phyloP scores from a whole-genome alignment of 768 basidiomycete genomes.

The Kwoniella botswanensis region DNA sequence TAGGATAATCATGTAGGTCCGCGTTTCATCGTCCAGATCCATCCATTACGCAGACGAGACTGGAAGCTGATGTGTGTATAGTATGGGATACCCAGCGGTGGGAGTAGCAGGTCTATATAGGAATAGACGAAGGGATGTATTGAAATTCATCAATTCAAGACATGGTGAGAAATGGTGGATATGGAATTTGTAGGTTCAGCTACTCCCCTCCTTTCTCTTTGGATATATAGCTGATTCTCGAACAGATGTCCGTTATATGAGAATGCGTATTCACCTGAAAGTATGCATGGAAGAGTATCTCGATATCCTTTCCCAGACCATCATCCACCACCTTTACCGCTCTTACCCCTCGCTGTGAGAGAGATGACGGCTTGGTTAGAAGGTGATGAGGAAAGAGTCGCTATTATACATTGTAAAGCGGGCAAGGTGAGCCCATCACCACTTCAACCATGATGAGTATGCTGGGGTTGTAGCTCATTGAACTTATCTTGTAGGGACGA shows the following conservation, averaged over 20 bases:
- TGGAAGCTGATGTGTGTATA: slow-evolving; percentile 6
- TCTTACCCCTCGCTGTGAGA: slow-evolving; percentile 72
- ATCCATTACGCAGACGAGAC: neutral
- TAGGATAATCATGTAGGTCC: slow-evolving; percentile 65
- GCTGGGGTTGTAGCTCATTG: slow-evolving; percentile 1
- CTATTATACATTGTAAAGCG: slow-evolving; percentile 89
- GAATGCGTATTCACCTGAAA: slow-evolving; percentile 73
- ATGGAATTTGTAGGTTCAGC: slow-evolving; percentile 69
- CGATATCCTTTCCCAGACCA: slow-evolving; percentile 90
- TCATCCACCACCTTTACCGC: slow-evolving; percentile 80
- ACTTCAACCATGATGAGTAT: neutral
- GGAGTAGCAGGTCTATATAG: slow-evolving; percentile 81
- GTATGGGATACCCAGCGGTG: slow-evolving; percentile 75
- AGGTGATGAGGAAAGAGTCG: slow-evolving; percentile 70
- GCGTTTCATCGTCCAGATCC: slow-evolving; percentile 58
- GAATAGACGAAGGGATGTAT: slow-evolving; percentile 76
- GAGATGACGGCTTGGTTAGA: slow-evolving; percentile 77
- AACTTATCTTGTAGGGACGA: slow-evolving; percentile 75
- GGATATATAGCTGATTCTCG: neutral
- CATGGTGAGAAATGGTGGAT: slow-evolving; percentile 82
- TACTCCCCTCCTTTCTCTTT: neutral
- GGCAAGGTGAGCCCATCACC: slow-evolving; percentile 38
- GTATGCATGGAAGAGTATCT: slow-evolving; percentile 76
- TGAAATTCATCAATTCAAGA: slow-evolving; percentile 72
- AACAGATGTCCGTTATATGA: slow-evolving; percentile 72